Percentiles rank a stretch among this genome's conserved stretches.
These are phyloP conservation scores for Microglena sp. DNA, from an alignment of 139 green algal species.

Conservation along the genomic window DNA sequence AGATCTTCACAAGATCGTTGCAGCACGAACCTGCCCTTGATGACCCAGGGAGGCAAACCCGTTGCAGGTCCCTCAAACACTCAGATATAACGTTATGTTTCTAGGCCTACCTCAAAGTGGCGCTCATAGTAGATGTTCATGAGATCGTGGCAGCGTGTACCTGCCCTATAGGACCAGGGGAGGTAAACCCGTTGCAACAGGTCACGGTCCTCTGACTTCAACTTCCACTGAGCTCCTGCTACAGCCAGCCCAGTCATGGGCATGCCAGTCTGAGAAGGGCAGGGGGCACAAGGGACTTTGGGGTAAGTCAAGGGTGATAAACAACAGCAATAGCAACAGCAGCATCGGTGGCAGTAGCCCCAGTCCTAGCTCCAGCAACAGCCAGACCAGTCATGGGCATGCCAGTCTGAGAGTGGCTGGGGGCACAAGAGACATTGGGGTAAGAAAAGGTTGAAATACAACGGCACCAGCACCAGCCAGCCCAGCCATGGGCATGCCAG, in stretches of 20 bases:
- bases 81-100: too few relatives aligned
- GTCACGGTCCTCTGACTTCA: conserved; percentile 40
- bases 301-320: not conserved
- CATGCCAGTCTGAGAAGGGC: conserved; percentile 75
- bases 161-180: conserved; percentile 83
- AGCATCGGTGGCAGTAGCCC: not conserved
- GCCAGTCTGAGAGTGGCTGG: conserved; percentile 65
- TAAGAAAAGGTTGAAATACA: too few relatives aligned
- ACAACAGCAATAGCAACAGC: not conserved
- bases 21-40: too few relatives aligned
- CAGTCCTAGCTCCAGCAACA: conserved; percentile 45
- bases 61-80: too few relatives aligned
- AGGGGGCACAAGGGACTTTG: not conserved
- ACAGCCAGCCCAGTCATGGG: conserved; percentile 85
- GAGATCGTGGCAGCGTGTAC: conserved; percentile 60
- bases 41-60: too few relatives aligned
- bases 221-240: conserved; percentile 54
- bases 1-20: too few relatives aligned
- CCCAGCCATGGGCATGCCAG: conserved; percentile 85
- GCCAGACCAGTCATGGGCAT: conserved; percentile 85
- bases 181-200: conserved; percentile 54
- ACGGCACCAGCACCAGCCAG: conserved; percentile 70
- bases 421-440: not conserved
- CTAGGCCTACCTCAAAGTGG: conserved; percentile 59
- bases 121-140: conserved; percentile 88